phyloP scores from a whole-genome alignment of 768 basidiomycete species.

The Agaricus sinodeliciosus region DNA sequence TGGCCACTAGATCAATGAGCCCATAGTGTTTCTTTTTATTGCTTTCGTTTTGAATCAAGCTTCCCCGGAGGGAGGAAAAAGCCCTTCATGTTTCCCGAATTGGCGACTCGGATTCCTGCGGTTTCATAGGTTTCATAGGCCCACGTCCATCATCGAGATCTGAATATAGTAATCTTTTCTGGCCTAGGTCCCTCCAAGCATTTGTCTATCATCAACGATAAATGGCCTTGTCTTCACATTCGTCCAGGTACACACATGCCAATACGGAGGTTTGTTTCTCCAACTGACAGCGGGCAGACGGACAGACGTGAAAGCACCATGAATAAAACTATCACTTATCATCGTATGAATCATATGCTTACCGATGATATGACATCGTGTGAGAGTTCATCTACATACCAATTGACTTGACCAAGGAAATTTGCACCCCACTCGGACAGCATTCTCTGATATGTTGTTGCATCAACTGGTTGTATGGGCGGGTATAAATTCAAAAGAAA shows the following conservation, averaged over 20 bases:
- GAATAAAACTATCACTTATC: not conserved
- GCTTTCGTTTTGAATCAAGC: not conserved
- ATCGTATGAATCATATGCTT: not conserved
- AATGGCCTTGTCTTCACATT: not conserved
- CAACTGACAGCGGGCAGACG: too few species aligned
- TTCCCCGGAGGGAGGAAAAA: not conserved
- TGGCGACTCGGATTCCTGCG: not conserved
- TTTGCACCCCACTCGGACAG: too few species aligned
- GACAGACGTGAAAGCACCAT: not conserved
- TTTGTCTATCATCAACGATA: too few species aligned
- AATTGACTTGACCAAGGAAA: not conserved
- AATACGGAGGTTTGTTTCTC: not conserved
- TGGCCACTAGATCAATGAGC: not conserved
- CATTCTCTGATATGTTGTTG: not conserved
- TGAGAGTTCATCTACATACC: not conserved
- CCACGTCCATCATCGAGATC: not conserved
- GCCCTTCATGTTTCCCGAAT: constrained; percentile 2
- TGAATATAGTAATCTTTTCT: not conserved
- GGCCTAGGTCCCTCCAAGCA: not conserved
- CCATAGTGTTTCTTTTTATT: not conserved
- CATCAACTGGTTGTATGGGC: too few species aligned
- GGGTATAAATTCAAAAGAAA: too few species aligned
- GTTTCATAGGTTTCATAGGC: not conserved
- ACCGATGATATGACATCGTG: not conserved
- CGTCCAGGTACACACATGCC: constrained; percentile 8